phyloP scores from a whole-genome alignment of 208 protist species.

The Leishmania mexicana region DNA sequence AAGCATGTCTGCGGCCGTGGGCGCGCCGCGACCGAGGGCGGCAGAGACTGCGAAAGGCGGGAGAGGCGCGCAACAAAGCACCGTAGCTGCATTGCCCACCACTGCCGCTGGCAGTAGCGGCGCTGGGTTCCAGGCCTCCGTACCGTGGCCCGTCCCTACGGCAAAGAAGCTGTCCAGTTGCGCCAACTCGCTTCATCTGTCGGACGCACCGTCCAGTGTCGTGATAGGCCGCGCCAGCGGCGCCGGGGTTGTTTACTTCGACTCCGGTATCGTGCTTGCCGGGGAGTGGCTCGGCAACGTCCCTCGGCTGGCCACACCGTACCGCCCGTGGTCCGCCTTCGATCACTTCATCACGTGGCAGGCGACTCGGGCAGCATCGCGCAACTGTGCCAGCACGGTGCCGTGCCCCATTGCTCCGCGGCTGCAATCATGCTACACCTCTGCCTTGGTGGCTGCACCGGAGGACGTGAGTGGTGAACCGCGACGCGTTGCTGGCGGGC shows the following conservation, averaged over 20 bases:
- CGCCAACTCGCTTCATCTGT: conserved; percentile 19
- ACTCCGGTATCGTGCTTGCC: conserved; percentile 60
- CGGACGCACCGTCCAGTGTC: conserved; percentile 17
- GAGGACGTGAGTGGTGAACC: conserved; percentile 30
- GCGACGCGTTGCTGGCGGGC: not conserved
- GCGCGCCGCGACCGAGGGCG: not conserved
- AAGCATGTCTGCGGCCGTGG: conserved; percentile 13
- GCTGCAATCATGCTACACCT: conserved; percentile 31
- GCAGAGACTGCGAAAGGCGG: not conserved
- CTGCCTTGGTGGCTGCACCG: conserved; percentile 5
- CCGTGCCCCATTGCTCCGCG: conserved; percentile 22
- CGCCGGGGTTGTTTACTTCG: conserved; percentile 53
- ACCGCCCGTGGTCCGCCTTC: conserved; percentile 56
- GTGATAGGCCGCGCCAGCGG: conserved; percentile 44
- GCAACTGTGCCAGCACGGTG: conserved; percentile 15
- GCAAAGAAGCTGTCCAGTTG: conserved; percentile 14
- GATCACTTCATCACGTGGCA: conserved; percentile 48
- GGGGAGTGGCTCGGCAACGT: conserved; percentile 64
- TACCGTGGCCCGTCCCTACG: conserved; percentile 11
- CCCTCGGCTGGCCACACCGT: conserved; percentile 58
- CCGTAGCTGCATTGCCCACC: not conserved
- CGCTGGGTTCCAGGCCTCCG: not conserved
- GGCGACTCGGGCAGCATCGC: conserved; percentile 14
- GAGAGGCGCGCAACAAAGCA: not conserved
- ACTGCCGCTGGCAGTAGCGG: not conserved